These are phyloP conservation scores for Phytophthora crassamura DNA, from an alignment of 352 stramenopile genomes.

Conservation along the genomic window DNA sequence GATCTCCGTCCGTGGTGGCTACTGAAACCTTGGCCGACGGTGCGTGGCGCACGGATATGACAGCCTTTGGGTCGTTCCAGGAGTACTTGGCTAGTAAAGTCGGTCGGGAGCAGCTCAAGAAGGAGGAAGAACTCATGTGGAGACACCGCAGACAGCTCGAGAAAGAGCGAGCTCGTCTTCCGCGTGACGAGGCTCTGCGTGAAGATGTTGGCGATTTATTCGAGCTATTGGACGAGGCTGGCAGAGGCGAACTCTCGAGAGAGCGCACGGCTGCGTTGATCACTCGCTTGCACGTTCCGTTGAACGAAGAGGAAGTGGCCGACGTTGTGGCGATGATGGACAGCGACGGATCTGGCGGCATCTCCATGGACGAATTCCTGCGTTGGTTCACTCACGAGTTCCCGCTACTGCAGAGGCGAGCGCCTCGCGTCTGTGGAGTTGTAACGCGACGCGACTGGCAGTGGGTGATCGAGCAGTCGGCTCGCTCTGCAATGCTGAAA, in stretches of 20 bases:
- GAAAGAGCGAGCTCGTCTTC: slow-evolving; percentile 45
- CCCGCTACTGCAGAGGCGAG: slow-evolving; percentile 52
- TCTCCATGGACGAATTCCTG: slow-evolving; percentile 75
- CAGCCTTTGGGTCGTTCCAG: slow-evolving; percentile 64
- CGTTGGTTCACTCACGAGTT: slow-evolving; percentile 75
- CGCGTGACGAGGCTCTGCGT: slow-evolving; percentile 49
- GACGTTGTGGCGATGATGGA: slow-evolving; percentile 89
- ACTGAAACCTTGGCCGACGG: slow-evolving; percentile 3
- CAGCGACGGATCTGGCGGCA: slow-evolving; percentile 64
- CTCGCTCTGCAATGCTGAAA: slow-evolving; percentile 53
- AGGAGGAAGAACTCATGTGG: slow-evolving; percentile 56
- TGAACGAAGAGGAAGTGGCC: slow-evolving; percentile 54
- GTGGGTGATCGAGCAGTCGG: slow-evolving; percentile 70
- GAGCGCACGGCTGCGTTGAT: slow-evolving; percentile 60
- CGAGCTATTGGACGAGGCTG: slow-evolving; percentile 67
- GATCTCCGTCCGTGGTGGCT: slow-evolving; percentile 1
- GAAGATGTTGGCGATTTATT: slow-evolving; percentile 75
- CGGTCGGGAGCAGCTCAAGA: slow-evolving; percentile 59
- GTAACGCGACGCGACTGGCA: slow-evolving; percentile 61
- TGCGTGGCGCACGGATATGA: slow-evolving; percentile 58
- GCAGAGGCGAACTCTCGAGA: slow-evolving; percentile 54
- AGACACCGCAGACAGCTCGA: slow-evolving; percentile 37
- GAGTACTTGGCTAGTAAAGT: slow-evolving; percentile 54
- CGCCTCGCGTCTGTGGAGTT: slow-evolving; percentile 57
- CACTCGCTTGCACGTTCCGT: slow-evolving; percentile 59